These are phyloP conservation scores for Rhizophora mangle DNA, from an alignment of 345 rosid genomes.

Conservation along the genomic window DNA sequence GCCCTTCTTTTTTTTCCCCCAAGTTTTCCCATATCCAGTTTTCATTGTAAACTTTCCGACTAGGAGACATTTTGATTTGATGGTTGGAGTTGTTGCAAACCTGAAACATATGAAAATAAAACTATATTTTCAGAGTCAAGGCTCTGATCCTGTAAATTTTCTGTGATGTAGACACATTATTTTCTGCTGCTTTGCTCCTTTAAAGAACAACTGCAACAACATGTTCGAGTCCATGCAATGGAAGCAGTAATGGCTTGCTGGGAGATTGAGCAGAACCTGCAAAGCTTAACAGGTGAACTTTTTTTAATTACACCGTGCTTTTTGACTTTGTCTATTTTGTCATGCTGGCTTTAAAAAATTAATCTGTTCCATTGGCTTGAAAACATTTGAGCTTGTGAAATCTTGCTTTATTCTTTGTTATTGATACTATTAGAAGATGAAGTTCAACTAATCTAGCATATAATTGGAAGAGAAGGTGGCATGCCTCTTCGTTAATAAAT, in stretches of 20 bases:
- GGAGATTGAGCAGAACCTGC: conserved; percentile 97
- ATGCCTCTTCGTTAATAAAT: too few species aligned
- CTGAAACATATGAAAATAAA: neutral
- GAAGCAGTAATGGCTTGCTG: conserved; percentile 99
- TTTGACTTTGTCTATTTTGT: neutral
- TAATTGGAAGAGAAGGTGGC: too few species aligned
- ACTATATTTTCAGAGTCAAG: neutral
- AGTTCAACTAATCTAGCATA: too few species aligned
- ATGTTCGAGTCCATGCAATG: conserved; percentile 98
- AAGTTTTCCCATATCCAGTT: too few species aligned
- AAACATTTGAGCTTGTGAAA: too few species aligned
- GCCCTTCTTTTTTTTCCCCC: too few species aligned
- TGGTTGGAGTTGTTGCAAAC: neutral
- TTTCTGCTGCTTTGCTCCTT: conserved; percentile 88
- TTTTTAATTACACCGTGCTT: neutral
- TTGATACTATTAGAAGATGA: too few species aligned
- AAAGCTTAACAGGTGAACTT: conserved; percentile 77
- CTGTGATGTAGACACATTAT: conserved; percentile 67
- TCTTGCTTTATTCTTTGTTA: too few species aligned
- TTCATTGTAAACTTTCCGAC: too few species aligned
- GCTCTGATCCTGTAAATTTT: conserved; percentile 15
- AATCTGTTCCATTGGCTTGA: neutral
- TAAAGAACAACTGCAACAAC: conserved; percentile 97
- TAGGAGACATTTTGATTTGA: too few species aligned
- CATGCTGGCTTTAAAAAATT: neutral